These are phyloP conservation scores for Lentinus brumalis DNA, from an alignment of 768 basidiomycete species.

Conservation along the genomic window DNA sequence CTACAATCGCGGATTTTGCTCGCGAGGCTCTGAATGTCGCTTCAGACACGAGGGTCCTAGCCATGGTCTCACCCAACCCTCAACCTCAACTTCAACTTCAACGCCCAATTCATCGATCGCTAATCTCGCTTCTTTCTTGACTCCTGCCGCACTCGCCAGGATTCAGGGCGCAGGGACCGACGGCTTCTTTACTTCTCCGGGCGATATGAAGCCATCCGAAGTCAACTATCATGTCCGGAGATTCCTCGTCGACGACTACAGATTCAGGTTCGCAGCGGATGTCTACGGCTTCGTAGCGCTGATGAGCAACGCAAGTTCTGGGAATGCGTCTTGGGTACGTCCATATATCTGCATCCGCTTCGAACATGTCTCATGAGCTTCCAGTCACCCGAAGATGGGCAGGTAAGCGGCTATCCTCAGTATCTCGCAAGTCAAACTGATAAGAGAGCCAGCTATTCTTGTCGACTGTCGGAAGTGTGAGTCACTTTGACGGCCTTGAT, in stretches of 20 bases:
- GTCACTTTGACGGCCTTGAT: constrained; percentile 5
- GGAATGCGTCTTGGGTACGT: constrained; percentile 22
- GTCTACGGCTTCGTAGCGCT: constrained; percentile 45
- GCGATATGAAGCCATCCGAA: constrained; percentile 43
- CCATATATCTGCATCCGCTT: constrained; percentile 21
- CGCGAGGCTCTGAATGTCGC: constrained; percentile 46
- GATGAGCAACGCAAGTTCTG: constrained; percentile 13
- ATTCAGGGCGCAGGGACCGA: constrained; percentile 45
- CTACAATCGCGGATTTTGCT: constrained; percentile 51
- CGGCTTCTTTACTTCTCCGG: constrained; percentile 36
- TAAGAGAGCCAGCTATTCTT: constrained; percentile 40
- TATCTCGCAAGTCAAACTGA: neutral
- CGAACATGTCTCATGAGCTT: constrained; percentile 31
- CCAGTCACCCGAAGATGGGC: constrained; percentile 48
- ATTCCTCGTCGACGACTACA: constrained; percentile 47
- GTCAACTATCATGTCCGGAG: constrained; percentile 46
- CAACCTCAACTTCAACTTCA: no score
- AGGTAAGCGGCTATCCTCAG: constrained; percentile 37
- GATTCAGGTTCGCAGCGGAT: constrained; percentile 43
- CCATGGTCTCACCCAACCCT: neutral
- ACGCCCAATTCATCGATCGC: constrained; percentile 11
- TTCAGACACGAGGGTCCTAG: constrained; percentile 37
- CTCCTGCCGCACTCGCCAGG: constrained; percentile 46
- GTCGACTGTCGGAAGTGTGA: constrained; percentile 36
- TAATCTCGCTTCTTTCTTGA: constrained; percentile 46